phyloP scores from a whole-genome alignment of 2,329 filamentous ascomycete genomes.

The Davidsoniella eucalypti region DNA sequence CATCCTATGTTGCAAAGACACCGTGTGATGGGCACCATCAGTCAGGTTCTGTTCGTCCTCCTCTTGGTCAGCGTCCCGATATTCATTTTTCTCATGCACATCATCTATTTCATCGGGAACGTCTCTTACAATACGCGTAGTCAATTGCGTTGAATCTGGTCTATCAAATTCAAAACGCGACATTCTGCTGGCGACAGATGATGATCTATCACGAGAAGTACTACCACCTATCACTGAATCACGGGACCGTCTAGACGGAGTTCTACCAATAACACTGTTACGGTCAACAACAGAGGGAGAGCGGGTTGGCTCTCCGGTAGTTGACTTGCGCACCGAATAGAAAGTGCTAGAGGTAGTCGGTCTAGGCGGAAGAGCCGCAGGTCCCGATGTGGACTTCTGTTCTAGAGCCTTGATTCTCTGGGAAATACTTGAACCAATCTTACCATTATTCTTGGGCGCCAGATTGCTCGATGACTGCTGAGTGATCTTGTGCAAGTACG shows the following conservation, averaged over 20 bases:
- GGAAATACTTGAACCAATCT: conserved; percentile 79
- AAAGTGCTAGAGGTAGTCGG: conserved; percentile 35
- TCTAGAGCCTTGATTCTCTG: conserved; percentile 84
- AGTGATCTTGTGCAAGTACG: conserved; percentile 36
- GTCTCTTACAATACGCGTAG: conserved; percentile 65
- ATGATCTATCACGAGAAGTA: conserved; percentile 29
- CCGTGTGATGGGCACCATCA: conserved; percentile 6
- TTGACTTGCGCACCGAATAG: conserved; percentile 38
- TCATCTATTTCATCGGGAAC: conserved; percentile 30
- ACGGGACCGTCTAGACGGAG: conserved; percentile 24
- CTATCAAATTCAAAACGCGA: conserved; percentile 36
- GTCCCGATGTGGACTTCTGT: conserved; percentile 40
- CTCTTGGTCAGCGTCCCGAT: conserved; percentile 13
- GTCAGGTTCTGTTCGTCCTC: conserved; percentile 7
- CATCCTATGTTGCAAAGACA: conserved; percentile 5
- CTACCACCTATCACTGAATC: conserved; percentile 28
- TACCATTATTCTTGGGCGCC: conserved; percentile 51
- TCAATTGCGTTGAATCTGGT: conserved; percentile 62
- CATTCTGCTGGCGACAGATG: conserved; percentile 37
- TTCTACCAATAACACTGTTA: conserved; percentile 24
- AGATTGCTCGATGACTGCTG: conserved; percentile 35
- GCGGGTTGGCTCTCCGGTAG: conserved; percentile 24
- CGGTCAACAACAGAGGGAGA: conserved; percentile 31
- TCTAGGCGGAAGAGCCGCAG: conserved; percentile 16
- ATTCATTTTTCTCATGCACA: conserved; percentile 24